Evolutionary conservation across 1,139 yeast genomes (phyloP).

Genomic region (Suhomyces wounanorum): DNA sequence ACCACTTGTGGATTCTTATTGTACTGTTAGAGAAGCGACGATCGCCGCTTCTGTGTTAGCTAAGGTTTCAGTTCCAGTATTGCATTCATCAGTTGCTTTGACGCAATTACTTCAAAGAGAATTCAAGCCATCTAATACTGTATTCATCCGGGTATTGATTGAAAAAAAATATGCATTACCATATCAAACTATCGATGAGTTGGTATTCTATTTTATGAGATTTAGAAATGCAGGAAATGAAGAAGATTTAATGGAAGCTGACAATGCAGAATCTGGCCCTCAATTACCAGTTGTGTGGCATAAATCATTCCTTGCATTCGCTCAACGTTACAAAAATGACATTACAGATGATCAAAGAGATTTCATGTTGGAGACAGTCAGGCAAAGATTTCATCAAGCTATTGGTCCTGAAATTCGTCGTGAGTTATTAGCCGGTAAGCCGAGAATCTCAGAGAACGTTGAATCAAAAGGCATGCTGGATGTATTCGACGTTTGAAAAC

Average conservation of each 20-base stretch:
- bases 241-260: constrained; percentile 30
- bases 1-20: constrained; percentile 81
- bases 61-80: constrained; percentile 88
- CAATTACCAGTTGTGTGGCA: constrained; percentile 96
- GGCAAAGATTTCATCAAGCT: constrained; percentile 84
- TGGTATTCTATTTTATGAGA: constrained; percentile 93
- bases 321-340: constrained; percentile 94
- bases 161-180: constrained; percentile 97
- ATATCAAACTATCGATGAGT: constrained; percentile 90
- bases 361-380: constrained; percentile 83
- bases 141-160: constrained; percentile 81
- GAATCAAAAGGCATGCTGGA: constrained; percentile 43
- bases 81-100: constrained; percentile 95
- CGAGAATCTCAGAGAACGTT: constrained; percentile 35
- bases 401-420: constrained; percentile 95
- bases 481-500: constrained; percentile 30
- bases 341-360: constrained; percentile 97
- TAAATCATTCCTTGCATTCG: constrained; percentile 89
- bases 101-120: constrained; percentile 82
- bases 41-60: constrained; percentile 90
- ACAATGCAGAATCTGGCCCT: constrained; percentile 44
- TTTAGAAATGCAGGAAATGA: constrained; percentile 61
- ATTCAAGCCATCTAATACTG: constrained; percentile 85
- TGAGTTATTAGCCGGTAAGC: constrained; percentile 81
- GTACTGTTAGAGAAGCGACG: constrained; percentile 91